Evolutionary conservation across 169 alveolate genomes (phyloP).

Genomic region (Theileria annulata): DNA sequence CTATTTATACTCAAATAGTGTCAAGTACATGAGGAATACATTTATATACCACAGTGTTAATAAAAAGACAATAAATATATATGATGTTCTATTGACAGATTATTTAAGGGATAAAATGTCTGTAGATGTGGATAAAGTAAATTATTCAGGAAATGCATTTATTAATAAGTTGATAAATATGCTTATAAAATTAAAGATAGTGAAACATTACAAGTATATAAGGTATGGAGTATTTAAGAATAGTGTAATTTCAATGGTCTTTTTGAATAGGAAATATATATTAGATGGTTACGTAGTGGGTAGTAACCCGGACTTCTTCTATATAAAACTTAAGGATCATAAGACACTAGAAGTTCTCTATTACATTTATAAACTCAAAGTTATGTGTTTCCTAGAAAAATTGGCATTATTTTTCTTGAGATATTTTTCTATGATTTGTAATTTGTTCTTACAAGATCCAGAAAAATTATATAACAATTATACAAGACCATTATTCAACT

Average conservation of each 20-base stretch:
- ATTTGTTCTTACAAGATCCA: neutral
- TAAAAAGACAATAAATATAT: neutral
- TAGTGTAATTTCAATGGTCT: neutral
- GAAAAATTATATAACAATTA: slow-evolving; percentile 1
- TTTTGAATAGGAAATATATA: neutral
- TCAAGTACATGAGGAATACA: neutral
- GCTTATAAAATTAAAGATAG: neutral
- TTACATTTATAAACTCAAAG: neutral
- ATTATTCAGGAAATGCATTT: neutral
- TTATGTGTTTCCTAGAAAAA: neutral
- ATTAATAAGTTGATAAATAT: neutral
- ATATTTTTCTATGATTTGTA: neutral
- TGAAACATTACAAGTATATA: slow-evolving; percentile 3
- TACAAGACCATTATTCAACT: neutral
- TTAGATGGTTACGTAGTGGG: neutral
- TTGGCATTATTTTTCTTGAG: neutral
- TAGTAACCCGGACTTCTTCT: neutral
- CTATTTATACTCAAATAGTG: neutral
- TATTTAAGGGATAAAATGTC: neutral
- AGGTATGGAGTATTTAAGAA: neutral
- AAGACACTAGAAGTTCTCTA: neutral
- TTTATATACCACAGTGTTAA: neutral
- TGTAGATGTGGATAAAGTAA: neutral
- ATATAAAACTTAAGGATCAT: neutral
- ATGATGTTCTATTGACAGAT: neutral